Evolutionary conservation across 306 rosid genomes (phyloP).

Genomic region (Carpinus fangiana): DNA sequence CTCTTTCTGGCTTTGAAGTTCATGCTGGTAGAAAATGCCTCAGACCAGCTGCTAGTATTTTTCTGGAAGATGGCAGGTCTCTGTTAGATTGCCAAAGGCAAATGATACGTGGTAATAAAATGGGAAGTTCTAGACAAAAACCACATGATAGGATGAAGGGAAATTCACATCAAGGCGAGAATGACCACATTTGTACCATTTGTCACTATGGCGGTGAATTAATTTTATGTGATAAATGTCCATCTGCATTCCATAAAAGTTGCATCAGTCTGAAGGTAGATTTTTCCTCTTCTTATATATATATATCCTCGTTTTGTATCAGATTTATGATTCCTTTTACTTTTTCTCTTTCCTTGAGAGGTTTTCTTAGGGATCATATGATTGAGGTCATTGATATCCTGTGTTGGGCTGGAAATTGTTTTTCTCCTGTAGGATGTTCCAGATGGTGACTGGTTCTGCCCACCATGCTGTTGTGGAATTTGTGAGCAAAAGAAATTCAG

Average conservation of each 20-base stretch:
- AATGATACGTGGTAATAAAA: conserved; percentile 34
- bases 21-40: conserved; percentile 53
- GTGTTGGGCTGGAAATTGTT: conserved; percentile 14
- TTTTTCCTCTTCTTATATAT: background rate
- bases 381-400: conserved; percentile 33
- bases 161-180: conserved; percentile 36
- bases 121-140: conserved; percentile 25
- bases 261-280: conserved; percentile 79
- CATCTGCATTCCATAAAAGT: conserved; percentile 65
- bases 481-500: conserved; percentile 51
- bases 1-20: conserved; percentile 47
- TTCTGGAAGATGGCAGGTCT: conserved; percentile 70
- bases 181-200: conserved; percentile 74
- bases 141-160: conserved; percentile 22
- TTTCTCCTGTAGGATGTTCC: conserved; percentile 63
- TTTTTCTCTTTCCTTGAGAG: background rate
- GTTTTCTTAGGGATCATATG: conserved; percentile 6
- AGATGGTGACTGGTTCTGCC: conserved; percentile 88
- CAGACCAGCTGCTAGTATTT: conserved; percentile 54
- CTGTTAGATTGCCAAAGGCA: conserved; percentile 60
- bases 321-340: background rate
- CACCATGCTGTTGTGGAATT: conserved; percentile 72
- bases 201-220: conserved; percentile 85
- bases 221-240: conserved; percentile 81
- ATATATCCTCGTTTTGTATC: background rate